These are phyloP conservation scores for Leishmania amazonensis DNA, from an alignment of 208 protist genomes.

Conservation along the genomic window DNA sequence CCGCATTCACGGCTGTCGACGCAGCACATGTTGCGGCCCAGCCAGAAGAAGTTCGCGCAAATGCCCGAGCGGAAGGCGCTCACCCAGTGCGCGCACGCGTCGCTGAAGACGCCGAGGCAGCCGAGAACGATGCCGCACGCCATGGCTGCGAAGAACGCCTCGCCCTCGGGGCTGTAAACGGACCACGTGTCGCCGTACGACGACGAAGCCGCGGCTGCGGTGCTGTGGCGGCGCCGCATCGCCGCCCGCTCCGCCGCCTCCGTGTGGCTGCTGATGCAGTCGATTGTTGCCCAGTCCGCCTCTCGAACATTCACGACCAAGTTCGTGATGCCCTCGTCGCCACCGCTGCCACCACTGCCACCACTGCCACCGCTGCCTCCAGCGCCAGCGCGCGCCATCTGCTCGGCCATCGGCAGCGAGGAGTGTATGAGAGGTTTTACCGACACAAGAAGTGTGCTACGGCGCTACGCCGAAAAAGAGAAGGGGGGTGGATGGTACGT, in stretches of 20 bases:
- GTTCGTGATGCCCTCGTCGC: conserved; percentile 7
- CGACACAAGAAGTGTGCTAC: not conserved
- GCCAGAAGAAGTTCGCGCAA: conserved; percentile 71
- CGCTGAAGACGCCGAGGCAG: conserved; percentile 61
- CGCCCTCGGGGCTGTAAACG: conserved; percentile 31
- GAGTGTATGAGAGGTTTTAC: not conserved
- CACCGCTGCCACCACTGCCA: not conserved
- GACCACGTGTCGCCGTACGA: conserved; percentile 16
- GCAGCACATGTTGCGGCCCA: conserved; percentile 55
- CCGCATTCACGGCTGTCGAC: conserved; percentile 40
- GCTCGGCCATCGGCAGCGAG: not conserved
- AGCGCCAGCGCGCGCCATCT: too few species aligned
- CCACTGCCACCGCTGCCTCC: not conserved
- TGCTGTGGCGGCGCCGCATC: conserved; percentile 19
- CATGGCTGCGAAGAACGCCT: conserved; percentile 48
- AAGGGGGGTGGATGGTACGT: too few species aligned
- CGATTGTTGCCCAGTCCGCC: conserved; percentile 70
- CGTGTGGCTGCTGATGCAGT: conserved; percentile 58
- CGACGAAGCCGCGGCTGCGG: not conserved
- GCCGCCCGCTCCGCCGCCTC: conserved; percentile 46
- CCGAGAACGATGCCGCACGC: conserved; percentile 49
- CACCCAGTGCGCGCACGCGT: conserved; percentile 70
- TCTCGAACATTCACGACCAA: conserved; percentile 32
- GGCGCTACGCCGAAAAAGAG: too few species aligned
- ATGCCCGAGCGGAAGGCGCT: conserved; percentile 55